Conservation (phyloP, 805 yeast species). For the Saturnispora sekii region DNA sequence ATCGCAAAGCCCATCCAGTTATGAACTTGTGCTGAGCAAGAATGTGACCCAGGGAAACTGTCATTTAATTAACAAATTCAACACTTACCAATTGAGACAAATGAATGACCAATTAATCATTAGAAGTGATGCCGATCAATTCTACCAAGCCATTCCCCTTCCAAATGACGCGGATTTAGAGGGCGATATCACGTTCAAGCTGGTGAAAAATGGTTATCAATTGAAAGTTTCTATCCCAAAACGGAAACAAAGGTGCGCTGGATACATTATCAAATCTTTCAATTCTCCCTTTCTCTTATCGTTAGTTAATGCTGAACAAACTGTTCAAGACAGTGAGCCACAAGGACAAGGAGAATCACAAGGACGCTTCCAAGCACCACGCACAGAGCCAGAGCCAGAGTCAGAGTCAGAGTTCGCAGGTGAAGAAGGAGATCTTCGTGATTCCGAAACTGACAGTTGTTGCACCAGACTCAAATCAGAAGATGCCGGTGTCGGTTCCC, state of each 20-base stretch:
- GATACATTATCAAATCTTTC: slow-evolving; percentile 2
- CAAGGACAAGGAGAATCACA: background rate
- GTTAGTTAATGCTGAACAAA: background rate
- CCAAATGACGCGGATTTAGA: slow-evolving; percentile 19
- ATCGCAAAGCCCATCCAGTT: slow-evolving; percentile 16
- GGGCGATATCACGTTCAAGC: slow-evolving; percentile 11
- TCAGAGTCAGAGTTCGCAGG: background rate
- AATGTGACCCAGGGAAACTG: slow-evolving; percentile 1
- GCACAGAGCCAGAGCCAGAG: background rate
- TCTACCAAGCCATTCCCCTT: slow-evolving; percentile 14
- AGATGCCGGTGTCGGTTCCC: background rate
- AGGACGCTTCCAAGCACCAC: slow-evolving; percentile 3
- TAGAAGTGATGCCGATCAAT: slow-evolving; percentile 18
- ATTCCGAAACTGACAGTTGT: slow-evolving; percentile 1
- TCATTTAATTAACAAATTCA: slow-evolving; percentile 11
- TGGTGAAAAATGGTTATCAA: slow-evolving; percentile 16
- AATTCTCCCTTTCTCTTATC: background rate
- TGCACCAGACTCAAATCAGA: background rate
- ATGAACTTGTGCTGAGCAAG: slow-evolving; percentile 19
- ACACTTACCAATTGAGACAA: slow-evolving; percentile 19
- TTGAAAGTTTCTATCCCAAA: slow-evolving; percentile 17
- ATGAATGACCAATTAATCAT: slow-evolving; percentile 13
- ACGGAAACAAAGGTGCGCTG: background rate
- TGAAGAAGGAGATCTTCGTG: background rate
- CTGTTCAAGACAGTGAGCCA: background rate